Conservation (phyloP, 2,329 filamentous ascomycete species). For the Bipolaris bicolor region DNA sequence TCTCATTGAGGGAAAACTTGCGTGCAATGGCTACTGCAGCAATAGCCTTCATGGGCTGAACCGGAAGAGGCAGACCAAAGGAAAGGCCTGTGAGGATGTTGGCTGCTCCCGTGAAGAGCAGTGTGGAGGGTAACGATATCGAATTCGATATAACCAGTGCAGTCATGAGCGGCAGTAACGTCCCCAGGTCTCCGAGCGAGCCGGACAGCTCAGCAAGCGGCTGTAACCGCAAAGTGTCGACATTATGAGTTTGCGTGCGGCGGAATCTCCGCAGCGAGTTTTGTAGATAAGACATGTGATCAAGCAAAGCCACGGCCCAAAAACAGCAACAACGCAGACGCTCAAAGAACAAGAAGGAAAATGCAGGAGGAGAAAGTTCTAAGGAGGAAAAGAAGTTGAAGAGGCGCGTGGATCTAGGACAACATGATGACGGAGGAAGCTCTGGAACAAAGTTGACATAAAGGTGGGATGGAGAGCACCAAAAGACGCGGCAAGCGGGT, state of each 20-base stretch:
- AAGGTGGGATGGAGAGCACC: constrained; percentile 2
- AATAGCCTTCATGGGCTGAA: constrained; percentile 91
- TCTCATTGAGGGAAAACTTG: constrained; percentile 69
- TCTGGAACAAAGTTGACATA: neutral
- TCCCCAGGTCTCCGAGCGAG: constrained; percentile 86
- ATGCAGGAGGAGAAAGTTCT: neutral
- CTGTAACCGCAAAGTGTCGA: constrained; percentile 60
- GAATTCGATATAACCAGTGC: constrained; percentile 79
- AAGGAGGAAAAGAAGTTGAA: neutral
- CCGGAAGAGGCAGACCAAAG: constrained; percentile 88
- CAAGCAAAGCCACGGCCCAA: neutral
- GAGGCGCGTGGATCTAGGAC: neutral
- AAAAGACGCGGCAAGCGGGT: neutral
- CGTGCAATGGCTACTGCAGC: constrained; percentile 84
- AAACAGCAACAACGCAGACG: neutral
- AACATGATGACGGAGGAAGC: neutral
- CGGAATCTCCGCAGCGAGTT: constrained; percentile 41
- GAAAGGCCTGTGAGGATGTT: constrained; percentile 81
- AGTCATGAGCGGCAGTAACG: constrained; percentile 86
- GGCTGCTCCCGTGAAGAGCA: constrained; percentile 86
- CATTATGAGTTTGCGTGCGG: constrained; percentile 55
- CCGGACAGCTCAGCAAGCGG: constrained; percentile 82
- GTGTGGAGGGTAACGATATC: constrained; percentile 80
- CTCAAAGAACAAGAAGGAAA: neutral
- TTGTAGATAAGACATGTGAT: constrained; percentile 20